Evolutionary conservation across 768 basidiomycete species (phyloP).

Genomic region (Trametes punicea): DNA sequence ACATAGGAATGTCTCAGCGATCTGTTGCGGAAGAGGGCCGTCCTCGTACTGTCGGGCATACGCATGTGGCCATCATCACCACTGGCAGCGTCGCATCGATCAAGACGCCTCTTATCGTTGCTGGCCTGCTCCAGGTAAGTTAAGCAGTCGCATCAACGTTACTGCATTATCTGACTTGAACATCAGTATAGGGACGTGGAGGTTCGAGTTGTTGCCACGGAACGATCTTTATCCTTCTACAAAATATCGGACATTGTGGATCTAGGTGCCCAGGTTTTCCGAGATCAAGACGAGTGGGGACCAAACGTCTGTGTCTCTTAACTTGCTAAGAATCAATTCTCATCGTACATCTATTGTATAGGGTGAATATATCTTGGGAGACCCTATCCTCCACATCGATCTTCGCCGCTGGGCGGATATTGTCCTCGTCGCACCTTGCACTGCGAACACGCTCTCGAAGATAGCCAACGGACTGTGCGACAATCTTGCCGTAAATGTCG

Average conservation of each 20-base stretch:
- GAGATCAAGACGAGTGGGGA: slow-evolving; percentile 89
- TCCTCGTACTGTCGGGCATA: slow-evolving; percentile 36
- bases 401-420: slow-evolving; percentile 92
- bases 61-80: slow-evolving; percentile 78
- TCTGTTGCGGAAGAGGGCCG: slow-evolving; percentile 28
- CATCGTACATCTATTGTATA: slow-evolving; percentile 27
- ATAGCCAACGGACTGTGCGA: slow-evolving; percentile 88
- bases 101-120: slow-evolving; percentile 87
- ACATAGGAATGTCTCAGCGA: not conserved
- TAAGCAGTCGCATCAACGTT: not conserved
- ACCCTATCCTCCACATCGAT: slow-evolving; percentile 96
- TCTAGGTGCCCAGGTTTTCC: slow-evolving; percentile 71
- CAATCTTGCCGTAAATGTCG: slow-evolving; percentile 65
- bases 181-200: slow-evolving; percentile 68
- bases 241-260: slow-evolving; percentile 46
- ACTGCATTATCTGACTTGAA: not conserved
- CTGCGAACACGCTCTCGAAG: slow-evolving; percentile 95
- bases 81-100: slow-evolving; percentile 96
- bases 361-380: slow-evolving; percentile 74
- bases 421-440: slow-evolving; percentile 92
- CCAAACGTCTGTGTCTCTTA: slow-evolving; percentile 43
- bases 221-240: slow-evolving; percentile 76
- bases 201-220: slow-evolving; percentile 83
- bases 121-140: slow-evolving; percentile 66
- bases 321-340: not conserved